These are phyloP conservation scores for Borealophlyctis nickersoniae DNA, from an alignment of 192 early-diverging fungal species.

Conservation along the genomic window DNA sequence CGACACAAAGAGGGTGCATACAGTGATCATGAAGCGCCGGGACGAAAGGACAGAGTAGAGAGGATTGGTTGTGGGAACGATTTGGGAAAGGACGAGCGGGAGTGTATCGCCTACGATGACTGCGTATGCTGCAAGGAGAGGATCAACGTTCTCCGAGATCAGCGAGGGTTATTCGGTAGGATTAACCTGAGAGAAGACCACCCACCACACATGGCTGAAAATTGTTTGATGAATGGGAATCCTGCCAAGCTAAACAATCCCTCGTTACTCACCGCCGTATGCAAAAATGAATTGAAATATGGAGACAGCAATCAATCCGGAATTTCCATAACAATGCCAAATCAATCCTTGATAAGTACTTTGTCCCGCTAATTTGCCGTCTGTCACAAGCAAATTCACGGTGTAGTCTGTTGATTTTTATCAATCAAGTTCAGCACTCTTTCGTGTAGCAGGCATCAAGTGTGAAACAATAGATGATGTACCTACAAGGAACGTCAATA, in stretches of 20 bases:
- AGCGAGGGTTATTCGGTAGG: not conserved
- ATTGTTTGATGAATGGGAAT: too few relatives aligned
- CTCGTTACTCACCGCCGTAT: slow-evolving; percentile 72
- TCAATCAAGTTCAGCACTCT: too few relatives aligned
- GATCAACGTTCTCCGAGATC: not conserved
- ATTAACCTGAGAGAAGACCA: not conserved
- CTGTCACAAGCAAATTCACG: slow-evolving; percentile 63
- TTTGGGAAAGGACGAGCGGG: slow-evolving; percentile 73
- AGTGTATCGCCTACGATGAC: slow-evolving; percentile 86
- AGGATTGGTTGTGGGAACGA: slow-evolving; percentile 61
- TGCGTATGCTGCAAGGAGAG: slow-evolving; percentile 50
- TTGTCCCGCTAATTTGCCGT: slow-evolving; percentile 73
- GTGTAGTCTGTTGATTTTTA: slow-evolving; percentile 35
- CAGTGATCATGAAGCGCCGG: slow-evolving; percentile 69
- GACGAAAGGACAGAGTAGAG: slow-evolving; percentile 60
- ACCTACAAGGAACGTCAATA: slow-evolving; percentile 61
- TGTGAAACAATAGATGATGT: slow-evolving; percentile 15
- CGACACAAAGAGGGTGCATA: slow-evolving; percentile 74
- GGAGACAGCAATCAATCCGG: slow-evolving; percentile 70
- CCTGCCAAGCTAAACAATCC: slow-evolving; percentile 7
- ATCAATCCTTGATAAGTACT: slow-evolving; percentile 82
- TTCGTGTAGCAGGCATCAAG: too few relatives aligned
- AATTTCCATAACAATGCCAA: slow-evolving; percentile 74
- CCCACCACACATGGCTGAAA: slow-evolving; percentile 25
- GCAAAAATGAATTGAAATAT: slow-evolving; percentile 92